Evolutionary conservation across 768 basidiomycete genomes (phyloP).

Genomic region (Tulasnella sp.): DNA sequence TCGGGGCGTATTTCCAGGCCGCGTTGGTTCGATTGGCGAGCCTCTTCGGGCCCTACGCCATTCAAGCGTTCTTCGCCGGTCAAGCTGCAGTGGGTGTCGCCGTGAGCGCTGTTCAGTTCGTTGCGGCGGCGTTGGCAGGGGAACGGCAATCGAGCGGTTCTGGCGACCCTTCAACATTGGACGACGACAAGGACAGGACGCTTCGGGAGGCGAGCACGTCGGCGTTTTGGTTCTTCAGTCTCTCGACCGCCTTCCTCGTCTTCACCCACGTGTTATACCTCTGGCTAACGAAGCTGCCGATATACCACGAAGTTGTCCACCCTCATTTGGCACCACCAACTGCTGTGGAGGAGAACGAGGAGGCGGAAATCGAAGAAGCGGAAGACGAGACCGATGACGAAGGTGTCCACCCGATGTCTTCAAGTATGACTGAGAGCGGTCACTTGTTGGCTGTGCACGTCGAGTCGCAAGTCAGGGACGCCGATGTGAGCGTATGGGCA

Average conservation of each 20-base stretch:
- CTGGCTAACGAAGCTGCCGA: slow-evolving; percentile 47
- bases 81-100: slow-evolving; percentile 26
- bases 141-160: slow-evolving; percentile 18
- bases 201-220: slow-evolving; percentile 20
- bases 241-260: slow-evolving; percentile 56
- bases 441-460: slow-evolving; percentile 10
- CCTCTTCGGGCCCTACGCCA: slow-evolving; percentile 57
- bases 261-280: slow-evolving; percentile 41
- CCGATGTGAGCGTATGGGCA: slow-evolving; percentile 26
- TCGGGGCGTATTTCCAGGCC: slow-evolving; percentile 66
- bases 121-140: slow-evolving; percentile 18
- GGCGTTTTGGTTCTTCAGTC: slow-evolving; percentile 60
- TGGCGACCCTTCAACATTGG: slow-evolving; percentile 20
- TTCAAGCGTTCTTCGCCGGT: slow-evolving; percentile 36
- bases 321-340: slow-evolving; percentile 32
- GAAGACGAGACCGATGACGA: background rate
- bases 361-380: background rate
- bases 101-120: slow-evolving; percentile 24
- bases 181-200: slow-evolving; percentile 45
- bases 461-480: slow-evolving; percentile 21
- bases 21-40: slow-evolving; percentile 72
- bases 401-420: slow-evolving; percentile 18
- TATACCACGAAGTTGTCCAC: slow-evolving; percentile 45
- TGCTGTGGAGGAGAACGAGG: slow-evolving; percentile 15
- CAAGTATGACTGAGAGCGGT: slow-evolving; percentile 28